phyloP scores from a whole-genome alignment of 768 basidiomycete species.

The Pisolithus marmoratus region DNA sequence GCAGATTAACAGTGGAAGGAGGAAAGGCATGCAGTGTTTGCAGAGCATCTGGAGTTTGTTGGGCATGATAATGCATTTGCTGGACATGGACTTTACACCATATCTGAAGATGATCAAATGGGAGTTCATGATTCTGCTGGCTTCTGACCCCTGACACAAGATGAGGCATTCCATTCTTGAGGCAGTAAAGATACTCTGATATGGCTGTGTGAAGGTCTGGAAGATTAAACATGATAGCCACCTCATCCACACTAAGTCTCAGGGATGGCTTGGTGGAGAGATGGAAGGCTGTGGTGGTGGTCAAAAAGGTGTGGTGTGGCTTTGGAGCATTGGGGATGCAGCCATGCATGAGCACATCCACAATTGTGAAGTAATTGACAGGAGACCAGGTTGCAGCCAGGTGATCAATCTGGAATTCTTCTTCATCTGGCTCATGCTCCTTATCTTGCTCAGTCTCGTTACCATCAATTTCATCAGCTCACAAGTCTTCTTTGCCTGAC shows the following conservation, averaged over 20 bases:
- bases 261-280: slow-evolving; percentile 2
- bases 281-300: slow-evolving; percentile 1
- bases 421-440: not conserved
- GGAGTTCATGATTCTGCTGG: not conserved
- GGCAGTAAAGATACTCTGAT: not conserved
- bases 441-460: not conserved
- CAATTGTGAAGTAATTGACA: not conserved
- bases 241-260: slow-evolving; percentile 1
- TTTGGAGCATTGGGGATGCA: not conserved
- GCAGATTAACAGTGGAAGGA: not conserved
- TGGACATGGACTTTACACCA: not conserved
- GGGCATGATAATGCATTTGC: not conserved
- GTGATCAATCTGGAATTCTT: not conserved
- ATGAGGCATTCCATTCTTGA: not conserved
- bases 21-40: slow-evolving; percentile 12
- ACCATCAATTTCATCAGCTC: not conserved
- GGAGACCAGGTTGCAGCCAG: not conserved
- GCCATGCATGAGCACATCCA: not conserved
- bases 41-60: slow-evolving; percentile 11
- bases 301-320: not conserved
- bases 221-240: not conserved
- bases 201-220: slow-evolving; percentile 1
- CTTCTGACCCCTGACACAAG: too few species aligned
- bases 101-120: not conserved
- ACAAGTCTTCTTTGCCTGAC: not conserved